A percentile compares a stretch with the other conserved stretches of the same genome.
These are phyloP conservation scores for Cylindrodendrum hubeiense DNA, from an alignment of 2,329 filamentous ascomycete genomes.

Conservation along the genomic window DNA sequence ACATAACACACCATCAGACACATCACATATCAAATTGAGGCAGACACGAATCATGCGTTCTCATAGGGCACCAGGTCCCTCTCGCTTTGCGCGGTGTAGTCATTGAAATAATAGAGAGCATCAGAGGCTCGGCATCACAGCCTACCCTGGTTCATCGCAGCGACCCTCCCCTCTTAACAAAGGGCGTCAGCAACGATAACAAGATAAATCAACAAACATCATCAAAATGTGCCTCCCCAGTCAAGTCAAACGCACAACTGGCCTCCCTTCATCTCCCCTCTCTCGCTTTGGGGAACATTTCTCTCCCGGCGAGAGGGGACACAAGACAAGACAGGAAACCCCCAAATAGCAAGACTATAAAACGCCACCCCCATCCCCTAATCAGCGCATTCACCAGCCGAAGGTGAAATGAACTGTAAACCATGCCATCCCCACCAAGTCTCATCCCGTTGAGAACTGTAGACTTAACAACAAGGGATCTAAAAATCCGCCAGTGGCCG, in stretches of 20 bases:
- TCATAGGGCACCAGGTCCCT: constrained; percentile 17
- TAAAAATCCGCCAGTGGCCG: constrained; percentile 17
- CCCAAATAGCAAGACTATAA: constrained; percentile 13
- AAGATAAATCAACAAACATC: constrained; percentile 23
- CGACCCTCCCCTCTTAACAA: background rate
- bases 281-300: constrained; percentile 12
- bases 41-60: background rate
- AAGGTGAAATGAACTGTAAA: constrained; percentile 17
- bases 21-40: background rate
- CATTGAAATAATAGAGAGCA: constrained; percentile 7
- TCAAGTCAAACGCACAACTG: constrained; percentile 19
- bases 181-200: constrained; percentile 4
- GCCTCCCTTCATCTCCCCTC: constrained; percentile 1
- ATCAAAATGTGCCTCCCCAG: constrained; percentile 17
- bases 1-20: background rate
- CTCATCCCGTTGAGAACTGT: constrained; percentile 5
- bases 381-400: constrained; percentile 3
- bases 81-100: constrained; percentile 16
- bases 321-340: constrained; percentile 4
- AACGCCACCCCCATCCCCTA: constrained; percentile 30
- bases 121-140: constrained; percentile 4
- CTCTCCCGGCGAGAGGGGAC: constrained; percentile 6
- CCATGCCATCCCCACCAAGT: constrained; percentile 17
- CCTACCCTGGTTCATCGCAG: constrained; percentile 4
- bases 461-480: constrained; percentile 16